Evolutionary conservation across 352 stramenopile species (phyloP).

Genomic region (Globisporangium spinosum): DNA sequence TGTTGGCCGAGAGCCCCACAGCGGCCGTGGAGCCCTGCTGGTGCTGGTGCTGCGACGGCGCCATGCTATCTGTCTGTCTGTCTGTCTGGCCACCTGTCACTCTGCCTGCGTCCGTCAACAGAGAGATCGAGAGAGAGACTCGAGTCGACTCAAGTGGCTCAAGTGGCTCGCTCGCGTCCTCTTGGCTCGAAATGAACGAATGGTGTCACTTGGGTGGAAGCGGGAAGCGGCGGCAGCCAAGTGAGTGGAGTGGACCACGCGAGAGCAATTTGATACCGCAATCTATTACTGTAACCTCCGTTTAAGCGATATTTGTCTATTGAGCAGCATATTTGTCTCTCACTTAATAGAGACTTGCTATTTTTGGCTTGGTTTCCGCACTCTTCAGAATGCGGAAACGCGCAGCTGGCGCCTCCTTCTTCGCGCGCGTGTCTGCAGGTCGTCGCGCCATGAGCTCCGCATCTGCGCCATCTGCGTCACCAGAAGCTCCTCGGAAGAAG

Average conservation of each 20-base stretch:
- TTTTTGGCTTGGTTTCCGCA: no score
- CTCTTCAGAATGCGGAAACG: no score
- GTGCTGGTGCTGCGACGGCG: constrained; percentile 10
- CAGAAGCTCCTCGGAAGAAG: not conserved
- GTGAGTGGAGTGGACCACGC: constrained; percentile 2
- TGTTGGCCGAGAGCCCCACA: constrained; percentile 5
- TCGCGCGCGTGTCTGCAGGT: not conserved
- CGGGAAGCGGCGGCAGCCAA: not conserved
- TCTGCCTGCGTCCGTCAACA: not conserved
- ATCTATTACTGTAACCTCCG: no score
- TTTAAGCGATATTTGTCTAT: no score
- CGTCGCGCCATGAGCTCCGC: constrained; percentile 3
- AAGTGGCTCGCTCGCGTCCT: constrained; percentile 4
- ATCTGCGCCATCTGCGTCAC: not conserved
- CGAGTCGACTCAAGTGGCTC: not conserved
- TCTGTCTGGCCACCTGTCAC: not conserved
- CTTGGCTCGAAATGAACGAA: constrained; percentile 8
- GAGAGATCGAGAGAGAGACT: not conserved
- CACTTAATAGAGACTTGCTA: no score
- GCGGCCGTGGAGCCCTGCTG: constrained; percentile 9
- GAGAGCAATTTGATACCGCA: not conserved
- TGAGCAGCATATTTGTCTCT: no score
- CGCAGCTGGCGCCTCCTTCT: not conserved
- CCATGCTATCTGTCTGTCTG: constrained; percentile 1
- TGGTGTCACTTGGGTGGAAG: constrained; percentile 12